phyloP scores from a whole-genome alignment of 805 yeast species.

The Maudiozyma barnettii region DNA sequence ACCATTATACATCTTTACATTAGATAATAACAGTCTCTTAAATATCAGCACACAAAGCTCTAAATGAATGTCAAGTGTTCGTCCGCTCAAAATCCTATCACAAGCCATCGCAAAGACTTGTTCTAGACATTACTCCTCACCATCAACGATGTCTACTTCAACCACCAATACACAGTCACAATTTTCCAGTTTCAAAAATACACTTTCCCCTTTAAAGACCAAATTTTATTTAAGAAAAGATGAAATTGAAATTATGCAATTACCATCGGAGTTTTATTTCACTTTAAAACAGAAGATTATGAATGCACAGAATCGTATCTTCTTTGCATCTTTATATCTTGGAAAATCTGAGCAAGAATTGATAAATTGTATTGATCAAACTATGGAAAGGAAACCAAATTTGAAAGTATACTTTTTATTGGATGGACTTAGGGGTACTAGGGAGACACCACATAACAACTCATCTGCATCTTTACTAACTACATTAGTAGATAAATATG shows the following conservation, averaged over 20 bases:
- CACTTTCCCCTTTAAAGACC: slow-evolving; percentile 6
- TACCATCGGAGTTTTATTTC: slow-evolving; percentile 67
- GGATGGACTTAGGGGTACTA: slow-evolving; percentile 85
- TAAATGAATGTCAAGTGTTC: not conserved
- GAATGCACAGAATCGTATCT: slow-evolving; percentile 55
- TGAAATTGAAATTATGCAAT: slow-evolving; percentile 50
- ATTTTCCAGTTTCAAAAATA: not conserved
- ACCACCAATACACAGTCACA: not conserved
- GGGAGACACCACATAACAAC: slow-evolving; percentile 67
- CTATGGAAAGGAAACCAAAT: slow-evolving; percentile 48
- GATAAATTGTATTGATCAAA: slow-evolving; percentile 48
- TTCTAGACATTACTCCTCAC: not conserved
- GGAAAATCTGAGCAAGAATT: slow-evolving; percentile 79
- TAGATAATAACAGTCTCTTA: no score
- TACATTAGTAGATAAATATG: slow-evolving; percentile 53
- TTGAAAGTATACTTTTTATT: slow-evolving; percentile 64
- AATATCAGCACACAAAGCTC: not conserved
- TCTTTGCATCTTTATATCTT: slow-evolving; percentile 75
- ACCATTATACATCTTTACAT: no score
- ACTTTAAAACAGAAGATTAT: slow-evolving; percentile 53
- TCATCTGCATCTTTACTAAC: slow-evolving; percentile 73
- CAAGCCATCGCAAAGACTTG: not conserved
- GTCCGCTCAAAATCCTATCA: not conserved
- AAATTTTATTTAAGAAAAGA: slow-evolving; percentile 49
- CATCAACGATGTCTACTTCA: not conserved